Conservation (phyloP, 2,329 filamentous ascomycete species). For the Colletotrichum abscissum region DNA sequence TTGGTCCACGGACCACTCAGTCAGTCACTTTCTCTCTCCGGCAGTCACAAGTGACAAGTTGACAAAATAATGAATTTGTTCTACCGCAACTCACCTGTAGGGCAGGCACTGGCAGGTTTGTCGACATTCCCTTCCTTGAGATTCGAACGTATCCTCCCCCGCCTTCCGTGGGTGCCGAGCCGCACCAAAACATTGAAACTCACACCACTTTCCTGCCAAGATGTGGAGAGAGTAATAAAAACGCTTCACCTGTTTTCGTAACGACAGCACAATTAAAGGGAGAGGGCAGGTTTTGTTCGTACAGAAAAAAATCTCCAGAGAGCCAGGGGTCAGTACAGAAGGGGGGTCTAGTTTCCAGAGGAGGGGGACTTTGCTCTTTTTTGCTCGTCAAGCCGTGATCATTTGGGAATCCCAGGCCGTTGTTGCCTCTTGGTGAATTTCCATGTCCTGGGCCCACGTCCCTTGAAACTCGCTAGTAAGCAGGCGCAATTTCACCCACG, state of each 20-base stretch:
- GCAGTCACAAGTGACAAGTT: not conserved
- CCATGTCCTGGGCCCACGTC: constrained; percentile 41
- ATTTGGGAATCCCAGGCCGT: constrained; percentile 23
- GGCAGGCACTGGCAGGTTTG: not conserved
- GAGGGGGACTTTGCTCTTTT: not conserved
- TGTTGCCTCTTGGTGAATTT: constrained; percentile 13
- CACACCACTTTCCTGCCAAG: constrained; percentile 25
- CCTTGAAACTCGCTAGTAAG: constrained; percentile 66
- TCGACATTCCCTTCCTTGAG: not conserved
- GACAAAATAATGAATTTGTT: not conserved
- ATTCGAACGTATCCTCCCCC: not conserved
- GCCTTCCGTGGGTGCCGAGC: not conserved
- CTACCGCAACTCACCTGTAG: not conserved
- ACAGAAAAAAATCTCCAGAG: constrained; percentile 4
- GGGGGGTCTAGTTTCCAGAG: not conserved
- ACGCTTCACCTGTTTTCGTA: constrained; percentile 36
- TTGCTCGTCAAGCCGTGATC: constrained; percentile 2
- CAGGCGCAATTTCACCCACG: constrained; percentile 60
- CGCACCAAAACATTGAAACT: constrained; percentile 5
- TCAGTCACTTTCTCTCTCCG: not conserved
- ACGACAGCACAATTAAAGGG: constrained; percentile 32
- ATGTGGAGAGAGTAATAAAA: constrained; percentile 32
- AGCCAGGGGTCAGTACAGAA: not conserved
- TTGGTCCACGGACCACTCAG: not conserved
- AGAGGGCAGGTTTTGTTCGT: constrained; percentile 31